Conservation (phyloP, 352 stramenopile species). For the Pelagophyceae sp. region DNA sequence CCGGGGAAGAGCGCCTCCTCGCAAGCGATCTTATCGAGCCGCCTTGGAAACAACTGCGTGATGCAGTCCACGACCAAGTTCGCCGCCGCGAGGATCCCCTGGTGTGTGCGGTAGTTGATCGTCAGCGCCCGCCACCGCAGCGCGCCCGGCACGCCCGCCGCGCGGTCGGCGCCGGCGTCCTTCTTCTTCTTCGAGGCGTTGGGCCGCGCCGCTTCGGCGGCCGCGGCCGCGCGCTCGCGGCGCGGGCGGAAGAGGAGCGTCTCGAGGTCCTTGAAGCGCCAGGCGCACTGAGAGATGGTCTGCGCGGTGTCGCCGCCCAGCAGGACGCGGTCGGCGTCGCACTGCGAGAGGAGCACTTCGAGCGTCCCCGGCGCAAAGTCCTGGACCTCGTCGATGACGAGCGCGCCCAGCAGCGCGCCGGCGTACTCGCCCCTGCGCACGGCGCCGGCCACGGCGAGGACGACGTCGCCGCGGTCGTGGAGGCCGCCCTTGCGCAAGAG, state of each 20-base stretch:
- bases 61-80: conserved; percentile 37
- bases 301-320: conserved; percentile 36
- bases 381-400: conserved; percentile 42
- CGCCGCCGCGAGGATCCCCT: conserved; percentile 37
- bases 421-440: not conserved
- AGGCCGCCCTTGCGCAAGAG: not conserved
- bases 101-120: conserved; percentile 40
- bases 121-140: conserved; percentile 36
- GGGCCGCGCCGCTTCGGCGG: not conserved
- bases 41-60: no score
- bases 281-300: conserved; percentile 34
- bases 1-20: conserved; percentile 32
- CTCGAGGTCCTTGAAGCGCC: conserved; percentile 21
- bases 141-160: conserved; percentile 23
- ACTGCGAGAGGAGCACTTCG: conserved; percentile 33
- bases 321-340: conserved; percentile 35
- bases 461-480: not conserved
- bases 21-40: no score
- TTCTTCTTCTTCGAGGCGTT: no score
- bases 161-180: no score
- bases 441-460: not conserved
- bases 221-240: not conserved
- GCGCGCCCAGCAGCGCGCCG: not conserved
- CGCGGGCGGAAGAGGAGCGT: not conserved
- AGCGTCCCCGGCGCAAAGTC: conserved; percentile 39